Conservation (phyloP, 208 protist genomes). For the Acanthamoeba triangularis region DNA sequence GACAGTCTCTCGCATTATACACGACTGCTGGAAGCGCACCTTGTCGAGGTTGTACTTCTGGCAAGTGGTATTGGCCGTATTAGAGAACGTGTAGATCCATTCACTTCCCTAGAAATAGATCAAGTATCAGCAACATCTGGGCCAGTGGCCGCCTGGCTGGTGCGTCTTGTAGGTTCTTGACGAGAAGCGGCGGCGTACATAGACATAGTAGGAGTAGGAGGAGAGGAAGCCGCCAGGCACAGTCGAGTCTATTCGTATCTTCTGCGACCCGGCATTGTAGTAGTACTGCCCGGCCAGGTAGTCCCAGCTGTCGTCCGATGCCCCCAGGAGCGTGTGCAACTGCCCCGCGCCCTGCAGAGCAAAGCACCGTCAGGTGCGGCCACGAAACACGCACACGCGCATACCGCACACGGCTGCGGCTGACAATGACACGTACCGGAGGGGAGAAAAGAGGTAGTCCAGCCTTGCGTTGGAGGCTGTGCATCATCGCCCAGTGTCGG, state of each 20-base stretch:
- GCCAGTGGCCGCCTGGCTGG: neutral
- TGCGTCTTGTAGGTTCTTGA: too few species aligned
- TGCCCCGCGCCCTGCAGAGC: neutral
- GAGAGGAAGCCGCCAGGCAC: slow-evolving; percentile 13
- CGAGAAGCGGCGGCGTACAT: neutral
- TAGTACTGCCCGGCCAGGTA: slow-evolving; percentile 45
- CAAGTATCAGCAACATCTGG: too few species aligned
- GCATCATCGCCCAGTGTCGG: slow-evolving; percentile 1
- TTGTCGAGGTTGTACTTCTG: neutral
- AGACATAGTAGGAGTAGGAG: slow-evolving; percentile 30
- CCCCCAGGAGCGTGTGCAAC: neutral
- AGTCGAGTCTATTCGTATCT: slow-evolving; percentile 49
- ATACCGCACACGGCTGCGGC: neutral
- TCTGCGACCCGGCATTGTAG: slow-evolving; percentile 28
- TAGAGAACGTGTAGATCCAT: slow-evolving; percentile 13
- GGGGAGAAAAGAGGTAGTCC: neutral
- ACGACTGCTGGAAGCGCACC: neutral
- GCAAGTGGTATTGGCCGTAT: neutral
- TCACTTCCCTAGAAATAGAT: neutral
- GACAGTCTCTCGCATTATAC: neutral
- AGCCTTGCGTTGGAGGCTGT: neutral
- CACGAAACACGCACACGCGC: too few species aligned
- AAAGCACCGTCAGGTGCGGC: neutral
- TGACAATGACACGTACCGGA: neutral
- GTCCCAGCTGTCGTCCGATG: neutral